These are phyloP conservation scores for Fusarium sp. DNA, from an alignment of 2,329 filamentous ascomycete genomes.

Conservation along the genomic window DNA sequence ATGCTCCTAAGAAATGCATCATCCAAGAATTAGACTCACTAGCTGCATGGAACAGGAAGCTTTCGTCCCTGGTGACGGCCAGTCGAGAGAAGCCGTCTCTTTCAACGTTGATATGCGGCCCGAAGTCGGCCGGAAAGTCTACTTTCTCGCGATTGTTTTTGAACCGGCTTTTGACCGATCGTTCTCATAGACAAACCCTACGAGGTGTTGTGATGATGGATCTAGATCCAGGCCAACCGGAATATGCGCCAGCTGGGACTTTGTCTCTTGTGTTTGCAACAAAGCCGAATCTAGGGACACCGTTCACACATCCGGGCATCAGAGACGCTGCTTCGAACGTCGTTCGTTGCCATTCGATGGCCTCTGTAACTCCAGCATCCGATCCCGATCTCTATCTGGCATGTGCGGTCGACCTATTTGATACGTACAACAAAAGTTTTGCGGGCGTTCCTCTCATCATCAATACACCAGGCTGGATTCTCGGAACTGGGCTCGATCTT, in stretches of 20 bases:
- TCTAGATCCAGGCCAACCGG: conserved; percentile 80
- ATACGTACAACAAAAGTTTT: conserved; percentile 61
- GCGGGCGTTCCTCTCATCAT: conserved; percentile 68
- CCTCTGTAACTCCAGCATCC: conserved; percentile 70
- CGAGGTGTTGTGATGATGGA: conserved; percentile 70
- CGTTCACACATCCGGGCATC: conserved; percentile 68
- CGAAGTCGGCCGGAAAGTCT: conserved; percentile 79
- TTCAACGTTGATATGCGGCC: conserved; percentile 70
- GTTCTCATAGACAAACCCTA: conserved; percentile 2
- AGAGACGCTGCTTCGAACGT: conserved; percentile 49
- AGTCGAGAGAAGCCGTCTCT: conserved; percentile 48
- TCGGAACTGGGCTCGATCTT: conserved; percentile 74
- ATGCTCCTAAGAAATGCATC: conserved; percentile 58
- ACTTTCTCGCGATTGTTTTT: conserved; percentile 74
- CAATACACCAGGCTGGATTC: conserved; percentile 80
- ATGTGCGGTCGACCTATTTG: conserved; percentile 70
- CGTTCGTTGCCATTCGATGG: conserved; percentile 72
- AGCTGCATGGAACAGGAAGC: conserved; percentile 68
- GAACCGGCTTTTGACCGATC: conserved; percentile 70
- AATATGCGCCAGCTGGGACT: conserved; percentile 75
- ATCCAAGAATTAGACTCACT: conserved; percentile 66
- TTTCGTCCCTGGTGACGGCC: conserved; percentile 55
- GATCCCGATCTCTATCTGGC: conserved; percentile 73
- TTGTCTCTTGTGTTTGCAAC: conserved; percentile 72
- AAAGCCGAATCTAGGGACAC: conserved; percentile 69